Base-by-base conservation (phyloP, 257 asterid species). In the Jacaranda mimosifolia region DNA sequence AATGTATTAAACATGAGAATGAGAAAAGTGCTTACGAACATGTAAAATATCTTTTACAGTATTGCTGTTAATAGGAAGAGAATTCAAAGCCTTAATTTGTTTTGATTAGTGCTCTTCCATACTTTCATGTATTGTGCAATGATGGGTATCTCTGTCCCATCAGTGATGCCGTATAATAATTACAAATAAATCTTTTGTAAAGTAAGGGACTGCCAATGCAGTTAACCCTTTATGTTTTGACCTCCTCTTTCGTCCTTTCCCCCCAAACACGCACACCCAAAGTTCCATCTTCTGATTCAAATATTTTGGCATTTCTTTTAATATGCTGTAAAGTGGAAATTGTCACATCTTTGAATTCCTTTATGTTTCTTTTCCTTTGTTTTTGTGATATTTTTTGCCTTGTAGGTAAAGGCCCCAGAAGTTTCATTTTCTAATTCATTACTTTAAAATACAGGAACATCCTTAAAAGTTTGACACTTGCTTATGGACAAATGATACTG, bases 401-500 rank as follows among this genome's bases (percentile, higher is more conserved):
- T 21, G 4, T 51, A 26, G 42, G 66, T 66, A 9, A 42, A 57
- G 68, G 46, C 75, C 57, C 68, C 70, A 18, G 65, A 70, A 64
- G 38, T 80, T 63, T 52, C 38, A 79, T 70, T 17, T 5, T 48
- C 82, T 78, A 68, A 70, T 73, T 64, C 39, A 19, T 26, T 58
- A 55, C 72, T 68, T 71, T 36, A 21, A 53, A 64, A 63, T 79
- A 83, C 89, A 96, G 99, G 94, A 96, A 87, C 83, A 96, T 96
- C 84, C 96, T 93, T 68, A 89, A 86, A 88, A 91, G 87, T 74
- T 78, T 96, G 92, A 83, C 99, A 6, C 96, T 90, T 83, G 94
- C 98, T 79, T 96, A 96, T 78, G 99, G 99, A 58, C 97, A 96
- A 85, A 96, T 96, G 98, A 93, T 96, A 82, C 85, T 93, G 81